Conservation (phyloP, 768 basidiomycete species). For the Hericium coralloides region DNA sequence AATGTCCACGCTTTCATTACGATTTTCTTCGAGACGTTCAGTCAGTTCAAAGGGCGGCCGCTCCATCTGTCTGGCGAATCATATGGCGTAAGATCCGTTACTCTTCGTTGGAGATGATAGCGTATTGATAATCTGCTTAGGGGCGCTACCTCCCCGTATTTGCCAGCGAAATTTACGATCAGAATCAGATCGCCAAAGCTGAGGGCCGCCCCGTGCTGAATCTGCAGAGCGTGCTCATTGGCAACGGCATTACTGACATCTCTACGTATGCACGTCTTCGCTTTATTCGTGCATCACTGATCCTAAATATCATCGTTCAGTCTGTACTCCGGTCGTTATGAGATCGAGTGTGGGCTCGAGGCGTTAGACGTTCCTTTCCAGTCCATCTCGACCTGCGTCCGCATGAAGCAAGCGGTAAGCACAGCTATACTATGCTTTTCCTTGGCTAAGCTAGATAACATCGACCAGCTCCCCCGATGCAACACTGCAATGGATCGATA, state of each 20-base stretch:
- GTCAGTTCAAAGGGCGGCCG: constrained; percentile 55
- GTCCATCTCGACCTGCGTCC: constrained; percentile 35
- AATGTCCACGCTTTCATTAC: constrained; percentile 68
- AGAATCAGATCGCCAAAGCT: constrained; percentile 46
- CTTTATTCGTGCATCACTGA: neutral
- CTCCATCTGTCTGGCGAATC: constrained; percentile 69
- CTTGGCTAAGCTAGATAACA: neutral
- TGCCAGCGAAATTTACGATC: constrained; percentile 68
- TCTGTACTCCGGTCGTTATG: constrained; percentile 34
- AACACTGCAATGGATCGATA: constrained; percentile 42
- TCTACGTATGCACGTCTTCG: constrained; percentile 28
- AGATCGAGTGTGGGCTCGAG: constrained; percentile 41
- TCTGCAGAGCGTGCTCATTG: constrained; percentile 65
- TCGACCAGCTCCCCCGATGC: constrained; percentile 60
- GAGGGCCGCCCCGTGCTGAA: constrained; percentile 49
- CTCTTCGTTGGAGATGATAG: neutral
- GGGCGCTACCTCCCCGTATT: constrained; percentile 69
- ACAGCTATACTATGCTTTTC: neutral
- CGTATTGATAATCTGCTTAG: constrained; percentile 22
- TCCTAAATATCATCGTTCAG: constrained; percentile 12
- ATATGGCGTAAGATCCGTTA: constrained; percentile 53
- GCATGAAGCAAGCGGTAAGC: constrained; percentile 51
- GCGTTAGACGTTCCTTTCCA: constrained; percentile 45
- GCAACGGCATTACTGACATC: constrained; percentile 57
- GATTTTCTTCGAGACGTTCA: constrained; percentile 76